phyloP scores from a whole-genome alignment of 1,139 yeast genomes.

The Taiozyma sp. region DNA sequence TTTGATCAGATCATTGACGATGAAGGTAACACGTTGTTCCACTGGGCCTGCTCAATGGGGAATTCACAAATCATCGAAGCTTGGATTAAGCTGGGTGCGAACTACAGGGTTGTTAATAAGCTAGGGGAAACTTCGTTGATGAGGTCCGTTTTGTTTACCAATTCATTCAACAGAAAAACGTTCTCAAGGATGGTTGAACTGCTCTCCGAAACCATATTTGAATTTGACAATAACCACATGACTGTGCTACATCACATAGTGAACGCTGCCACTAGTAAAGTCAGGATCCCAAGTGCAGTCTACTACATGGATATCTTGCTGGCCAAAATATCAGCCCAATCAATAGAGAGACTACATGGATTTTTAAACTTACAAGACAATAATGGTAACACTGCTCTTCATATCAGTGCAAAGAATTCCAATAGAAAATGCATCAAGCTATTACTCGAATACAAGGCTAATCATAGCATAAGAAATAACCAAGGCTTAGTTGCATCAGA shows the following conservation, averaged over 20 bases:
- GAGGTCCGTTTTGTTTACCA: constrained; percentile 79
- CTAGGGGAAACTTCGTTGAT: constrained; percentile 85
- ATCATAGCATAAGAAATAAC: constrained; percentile 65
- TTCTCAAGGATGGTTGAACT: constrained; percentile 73
- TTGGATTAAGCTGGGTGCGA: constrained; percentile 68
- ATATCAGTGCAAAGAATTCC: constrained; percentile 71
- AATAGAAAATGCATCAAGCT: constrained; percentile 74
- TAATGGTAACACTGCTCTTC: constrained; percentile 87
- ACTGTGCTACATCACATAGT: constrained; percentile 87
- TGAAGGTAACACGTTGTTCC: constrained; percentile 93
- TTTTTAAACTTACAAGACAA: constrained; percentile 75
- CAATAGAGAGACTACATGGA: constrained; percentile 42
- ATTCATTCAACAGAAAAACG: constrained; percentile 77
- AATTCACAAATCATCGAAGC: constrained; percentile 69
- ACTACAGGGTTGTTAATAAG: constrained; percentile 67
- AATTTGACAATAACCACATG: constrained; percentile 60
- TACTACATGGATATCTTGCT: constrained; percentile 78
- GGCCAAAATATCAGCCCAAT: constrained; percentile 60
- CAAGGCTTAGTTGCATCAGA: constrained; percentile 75
- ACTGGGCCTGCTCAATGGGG: constrained; percentile 97
- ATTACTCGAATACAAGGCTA: constrained; percentile 67
- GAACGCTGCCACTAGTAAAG: constrained; percentile 47
- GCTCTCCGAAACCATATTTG: constrained; percentile 57
- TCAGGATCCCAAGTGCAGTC: constrained; percentile 69
- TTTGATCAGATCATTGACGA: constrained; percentile 84